Percentiles rank a stretch among this genome's conserved stretches.
Evolutionary conservation across 2,329 filamentous ascomycete genomes (phyloP).

Genomic region (Monosporascus sp.): DNA sequence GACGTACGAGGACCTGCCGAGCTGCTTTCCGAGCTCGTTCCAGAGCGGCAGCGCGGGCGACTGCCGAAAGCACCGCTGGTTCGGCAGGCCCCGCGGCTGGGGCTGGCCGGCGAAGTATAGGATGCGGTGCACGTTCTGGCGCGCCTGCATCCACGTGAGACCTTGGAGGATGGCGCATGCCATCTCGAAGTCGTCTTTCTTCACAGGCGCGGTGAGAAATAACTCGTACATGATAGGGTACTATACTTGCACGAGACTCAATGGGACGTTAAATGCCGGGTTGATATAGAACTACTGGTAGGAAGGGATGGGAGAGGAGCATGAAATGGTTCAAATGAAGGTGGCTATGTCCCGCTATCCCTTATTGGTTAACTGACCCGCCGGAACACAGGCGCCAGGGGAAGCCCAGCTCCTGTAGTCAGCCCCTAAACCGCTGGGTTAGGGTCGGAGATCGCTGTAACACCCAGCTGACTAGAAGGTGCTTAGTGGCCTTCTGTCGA

Average conservation of each 20-base stretch:
- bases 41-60: slow-evolving; percentile 29
- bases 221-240: slow-evolving; percentile 48
- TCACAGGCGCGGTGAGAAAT: slow-evolving; percentile 51
- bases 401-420: no score
- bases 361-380: no score
- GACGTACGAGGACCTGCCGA: slow-evolving; percentile 52
- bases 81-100: slow-evolving; percentile 40
- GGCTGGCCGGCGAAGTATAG: slow-evolving; percentile 48
- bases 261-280: background rate
- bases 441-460: no score
- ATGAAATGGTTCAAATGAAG: no score
- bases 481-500: no score
- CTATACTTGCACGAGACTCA: background rate
- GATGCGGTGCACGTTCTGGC: slow-evolving; percentile 44
- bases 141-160: slow-evolving; percentile 51
- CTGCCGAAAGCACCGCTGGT: slow-evolving; percentile 20
- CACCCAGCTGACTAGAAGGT: no score
- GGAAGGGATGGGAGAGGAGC: no score
- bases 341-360: no score
- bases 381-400: no score
- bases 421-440: no score
- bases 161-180: slow-evolving; percentile 51
- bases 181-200: slow-evolving; percentile 42
- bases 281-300: no score
- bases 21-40: slow-evolving; percentile 49